phyloP scores from a whole-genome alignment of 1,284 basidiomycete genomes.

The Ceratobasidium theobromae region DNA sequence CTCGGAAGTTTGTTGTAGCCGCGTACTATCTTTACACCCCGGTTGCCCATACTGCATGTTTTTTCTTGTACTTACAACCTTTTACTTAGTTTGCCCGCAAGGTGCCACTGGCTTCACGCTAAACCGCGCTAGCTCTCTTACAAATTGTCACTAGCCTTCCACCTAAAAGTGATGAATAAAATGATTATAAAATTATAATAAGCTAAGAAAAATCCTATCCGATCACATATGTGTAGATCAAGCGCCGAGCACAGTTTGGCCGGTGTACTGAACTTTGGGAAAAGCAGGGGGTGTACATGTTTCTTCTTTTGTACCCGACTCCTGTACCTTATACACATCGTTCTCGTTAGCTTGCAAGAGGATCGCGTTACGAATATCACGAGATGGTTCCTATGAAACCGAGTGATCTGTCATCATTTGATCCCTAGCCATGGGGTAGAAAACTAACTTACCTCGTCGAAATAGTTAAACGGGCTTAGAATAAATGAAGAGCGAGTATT shows the following conservation, averaged over 20 bases:
- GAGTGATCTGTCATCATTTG: constrained; percentile 40
- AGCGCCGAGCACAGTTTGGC: neutral
- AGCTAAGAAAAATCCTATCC: too few species aligned
- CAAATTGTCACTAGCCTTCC: too few species aligned
- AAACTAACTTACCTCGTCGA: constrained; percentile 49
- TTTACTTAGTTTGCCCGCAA: too few species aligned
- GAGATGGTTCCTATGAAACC: constrained; percentile 29
- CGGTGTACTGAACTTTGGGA: neutral
- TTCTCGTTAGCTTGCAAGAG: constrained; percentile 43
- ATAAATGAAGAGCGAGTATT: constrained; percentile 50
- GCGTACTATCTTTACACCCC: too few species aligned
- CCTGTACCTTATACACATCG: constrained; percentile 35
- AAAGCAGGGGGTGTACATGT: constrained; percentile 12
- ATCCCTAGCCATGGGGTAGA: constrained; percentile 45
- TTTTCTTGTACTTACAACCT: too few species aligned
- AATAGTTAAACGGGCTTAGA: constrained; percentile 63
- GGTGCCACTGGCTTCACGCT: too few species aligned
- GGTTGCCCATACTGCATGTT: too few species aligned
- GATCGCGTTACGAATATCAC: constrained; percentile 56
- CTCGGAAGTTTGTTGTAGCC: too few species aligned
- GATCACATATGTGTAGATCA: too few species aligned
- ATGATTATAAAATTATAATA: too few species aligned
- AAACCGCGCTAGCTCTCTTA: too few species aligned
- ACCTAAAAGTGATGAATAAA: too few species aligned
- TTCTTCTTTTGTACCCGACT: constrained; percentile 13